Evolutionary conservation across 306 rosid species (phyloP).

Genomic region (Quercus ilex): DNA sequence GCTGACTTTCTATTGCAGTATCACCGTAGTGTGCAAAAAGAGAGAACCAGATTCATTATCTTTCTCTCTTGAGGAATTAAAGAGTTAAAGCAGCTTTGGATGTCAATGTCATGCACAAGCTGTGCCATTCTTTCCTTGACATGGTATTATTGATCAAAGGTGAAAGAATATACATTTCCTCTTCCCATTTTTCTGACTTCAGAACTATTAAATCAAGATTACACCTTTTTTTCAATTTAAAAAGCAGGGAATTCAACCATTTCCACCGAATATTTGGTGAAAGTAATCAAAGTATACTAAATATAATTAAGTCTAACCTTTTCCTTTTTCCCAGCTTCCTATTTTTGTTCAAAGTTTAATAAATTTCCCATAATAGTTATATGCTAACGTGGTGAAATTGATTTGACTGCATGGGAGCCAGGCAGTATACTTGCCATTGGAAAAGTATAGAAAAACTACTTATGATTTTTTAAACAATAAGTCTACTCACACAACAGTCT

Average conservation of each 20-base stretch:
- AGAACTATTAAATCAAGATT: too few relatives aligned
- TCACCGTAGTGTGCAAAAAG: constrained; percentile 21
- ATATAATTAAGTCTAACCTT: neutral
- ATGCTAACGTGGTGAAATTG: too few relatives aligned
- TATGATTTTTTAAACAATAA: too few relatives aligned
- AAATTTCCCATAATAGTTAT: neutral
- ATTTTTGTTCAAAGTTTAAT: neutral
- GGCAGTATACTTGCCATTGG: too few relatives aligned
- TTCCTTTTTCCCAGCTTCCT: neutral
- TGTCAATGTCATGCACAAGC: neutral
- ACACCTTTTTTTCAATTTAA: neutral
- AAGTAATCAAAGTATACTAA: neutral
- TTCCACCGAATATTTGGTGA: neutral
- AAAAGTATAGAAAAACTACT: too few relatives aligned
- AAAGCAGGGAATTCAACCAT: neutral
- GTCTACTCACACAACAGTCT: too few relatives aligned
- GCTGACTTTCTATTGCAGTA: constrained; percentile 22
- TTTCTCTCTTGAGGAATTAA: constrained; percentile 15
- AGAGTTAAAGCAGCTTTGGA: constrained; percentile 28
- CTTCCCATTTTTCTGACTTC: too few relatives aligned
- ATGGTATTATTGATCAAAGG: neutral
- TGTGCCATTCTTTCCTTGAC: neutral
- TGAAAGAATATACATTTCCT: too few relatives aligned
- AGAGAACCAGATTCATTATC: constrained; percentile 40
- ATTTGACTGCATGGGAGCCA: too few relatives aligned